A percentile compares a stretch with the other conserved stretches of the same genome.
These are phyloP conservation scores for Coleophoma cylindrospora DNA, from an alignment of 2,329 filamentous ascomycete genomes.

Conservation along the genomic window DNA sequence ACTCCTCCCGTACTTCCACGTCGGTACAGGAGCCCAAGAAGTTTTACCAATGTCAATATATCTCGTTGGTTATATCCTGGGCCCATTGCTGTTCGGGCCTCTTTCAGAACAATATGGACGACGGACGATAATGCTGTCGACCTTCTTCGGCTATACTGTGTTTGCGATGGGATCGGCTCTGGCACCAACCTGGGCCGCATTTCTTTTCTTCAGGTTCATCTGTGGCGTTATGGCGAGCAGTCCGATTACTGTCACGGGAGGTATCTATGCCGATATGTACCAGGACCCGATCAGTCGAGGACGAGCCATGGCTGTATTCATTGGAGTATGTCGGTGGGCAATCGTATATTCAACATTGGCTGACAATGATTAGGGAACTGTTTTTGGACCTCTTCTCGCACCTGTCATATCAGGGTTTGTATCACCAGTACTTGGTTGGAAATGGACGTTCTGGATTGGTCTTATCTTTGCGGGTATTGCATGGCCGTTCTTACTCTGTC, in stretches of 20 bases:
- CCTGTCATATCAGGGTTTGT: constrained; percentile 56
- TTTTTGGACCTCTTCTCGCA: constrained; percentile 58
- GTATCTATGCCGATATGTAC: constrained; percentile 64
- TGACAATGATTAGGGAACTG: constrained; percentile 42
- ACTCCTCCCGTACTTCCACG: constrained; percentile 51
- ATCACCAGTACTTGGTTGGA: constrained; percentile 51
- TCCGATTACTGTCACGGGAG: constrained; percentile 57
- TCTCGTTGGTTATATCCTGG: constrained; percentile 54
- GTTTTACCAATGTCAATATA: constrained; percentile 58
- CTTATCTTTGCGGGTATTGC: constrained; percentile 58
- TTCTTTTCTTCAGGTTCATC: constrained; percentile 59
- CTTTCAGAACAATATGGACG: constrained; percentile 62
- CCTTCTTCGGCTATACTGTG: constrained; percentile 64
- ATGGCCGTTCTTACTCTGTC: constrained; percentile 52
- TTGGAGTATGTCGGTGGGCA: constrained; percentile 44
- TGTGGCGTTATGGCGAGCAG: constrained; percentile 52
- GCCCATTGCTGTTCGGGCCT: constrained; percentile 58
- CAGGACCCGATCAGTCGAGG: constrained; percentile 49
- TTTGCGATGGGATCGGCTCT: constrained; percentile 61
- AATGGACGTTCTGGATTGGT: constrained; percentile 60
- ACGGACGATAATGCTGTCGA: constrained; percentile 52
- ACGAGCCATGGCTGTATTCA: constrained; percentile 57
- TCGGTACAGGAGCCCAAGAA: constrained; percentile 35
- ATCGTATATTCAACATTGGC: neutral
- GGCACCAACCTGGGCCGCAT: constrained; percentile 53